Evolutionary conservation across 176 grass and related monocot genomes (phyloP).

Genomic region (Melocanna baccifera): DNA sequence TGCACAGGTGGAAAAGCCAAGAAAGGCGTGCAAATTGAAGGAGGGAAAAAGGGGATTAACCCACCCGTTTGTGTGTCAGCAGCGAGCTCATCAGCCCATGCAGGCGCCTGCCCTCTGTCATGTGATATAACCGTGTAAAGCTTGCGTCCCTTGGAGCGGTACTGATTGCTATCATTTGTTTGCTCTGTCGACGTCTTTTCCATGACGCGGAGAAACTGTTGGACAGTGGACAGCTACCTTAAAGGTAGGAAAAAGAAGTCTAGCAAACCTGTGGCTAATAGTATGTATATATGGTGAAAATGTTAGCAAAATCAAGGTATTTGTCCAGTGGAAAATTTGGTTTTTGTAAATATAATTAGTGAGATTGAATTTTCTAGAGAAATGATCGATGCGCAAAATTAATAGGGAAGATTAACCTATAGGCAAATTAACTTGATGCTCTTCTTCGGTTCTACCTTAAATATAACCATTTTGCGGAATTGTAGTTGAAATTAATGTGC

Average conservation of each 20-base stretch:
- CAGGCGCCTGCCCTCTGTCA: neutral
- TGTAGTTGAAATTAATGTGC: neutral
- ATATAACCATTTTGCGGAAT: neutral
- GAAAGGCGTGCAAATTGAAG: neutral
- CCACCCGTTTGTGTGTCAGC: slow-evolving; percentile 45
- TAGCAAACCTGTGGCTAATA: neutral
- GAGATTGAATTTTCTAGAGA: neutral
- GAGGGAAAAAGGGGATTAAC: slow-evolving; percentile 26
- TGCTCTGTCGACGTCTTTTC: neutral
- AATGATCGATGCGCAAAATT: too few relatives aligned
- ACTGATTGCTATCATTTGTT: neutral
- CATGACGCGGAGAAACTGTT: neutral
- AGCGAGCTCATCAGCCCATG: slow-evolving; percentile 14
- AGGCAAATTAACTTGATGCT: neutral
- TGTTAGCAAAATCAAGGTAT: neutral
- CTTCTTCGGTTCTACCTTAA: neutral
- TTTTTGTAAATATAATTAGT: neutral
- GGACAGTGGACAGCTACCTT: neutral
- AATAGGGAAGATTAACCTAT: too few relatives aligned
- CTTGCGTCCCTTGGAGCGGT: neutral
- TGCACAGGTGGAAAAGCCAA: slow-evolving; percentile 19
- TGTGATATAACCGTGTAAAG: slow-evolving; percentile 43
- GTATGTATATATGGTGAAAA: neutral
- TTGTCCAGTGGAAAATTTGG: neutral
- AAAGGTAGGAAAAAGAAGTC: neutral